phyloP scores from a whole-genome alignment of 441 rosid species.

The Breynia disticha region DNA sequence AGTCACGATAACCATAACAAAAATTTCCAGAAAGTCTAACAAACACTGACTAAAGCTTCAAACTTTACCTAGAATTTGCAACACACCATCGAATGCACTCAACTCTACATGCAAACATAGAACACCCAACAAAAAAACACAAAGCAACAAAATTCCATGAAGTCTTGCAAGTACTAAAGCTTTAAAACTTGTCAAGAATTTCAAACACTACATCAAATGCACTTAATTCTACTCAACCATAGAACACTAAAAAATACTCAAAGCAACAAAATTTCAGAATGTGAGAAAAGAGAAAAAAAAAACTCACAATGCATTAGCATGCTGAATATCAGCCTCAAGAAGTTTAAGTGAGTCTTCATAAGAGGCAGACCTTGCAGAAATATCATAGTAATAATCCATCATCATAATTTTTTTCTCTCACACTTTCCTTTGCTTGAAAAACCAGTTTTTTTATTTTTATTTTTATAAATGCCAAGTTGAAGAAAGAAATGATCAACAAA shows the following conservation, averaged over 20 bases:
- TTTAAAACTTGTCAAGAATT: too few species aligned
- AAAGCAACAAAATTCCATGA: background rate
- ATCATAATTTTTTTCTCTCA: slow-evolving; percentile 3
- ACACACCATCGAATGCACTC: too few species aligned
- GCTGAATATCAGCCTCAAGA: slow-evolving; percentile 48
- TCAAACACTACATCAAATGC: too few species aligned
- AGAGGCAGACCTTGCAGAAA: slow-evolving; percentile 30
- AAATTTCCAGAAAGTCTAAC: too few species aligned
- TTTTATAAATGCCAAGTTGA: background rate
- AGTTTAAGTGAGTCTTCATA: slow-evolving; percentile 37
- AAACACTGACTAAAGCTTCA: too few species aligned
- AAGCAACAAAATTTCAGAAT: background rate
- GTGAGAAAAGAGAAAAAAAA: slow-evolving; percentile 2
- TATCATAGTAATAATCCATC: slow-evolving; percentile 32
- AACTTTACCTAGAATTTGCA: too few species aligned
- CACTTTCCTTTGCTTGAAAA: background rate
- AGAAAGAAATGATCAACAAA: background rate
- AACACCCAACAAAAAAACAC: too few species aligned
- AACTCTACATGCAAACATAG: too few species aligned
- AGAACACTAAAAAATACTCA: slow-evolving; percentile 1
- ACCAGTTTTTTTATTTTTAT: too few species aligned
- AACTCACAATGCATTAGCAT: slow-evolving; percentile 49
- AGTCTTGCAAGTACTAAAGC: too few species aligned
- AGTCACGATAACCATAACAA: too few species aligned
- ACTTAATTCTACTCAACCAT: background rate